Evolutionary conservation across 1,284 basidiomycete genomes (phyloP), one percentile per base, ranked within the genome.

Genomic region (Amylostereum areolatum): DNA sequence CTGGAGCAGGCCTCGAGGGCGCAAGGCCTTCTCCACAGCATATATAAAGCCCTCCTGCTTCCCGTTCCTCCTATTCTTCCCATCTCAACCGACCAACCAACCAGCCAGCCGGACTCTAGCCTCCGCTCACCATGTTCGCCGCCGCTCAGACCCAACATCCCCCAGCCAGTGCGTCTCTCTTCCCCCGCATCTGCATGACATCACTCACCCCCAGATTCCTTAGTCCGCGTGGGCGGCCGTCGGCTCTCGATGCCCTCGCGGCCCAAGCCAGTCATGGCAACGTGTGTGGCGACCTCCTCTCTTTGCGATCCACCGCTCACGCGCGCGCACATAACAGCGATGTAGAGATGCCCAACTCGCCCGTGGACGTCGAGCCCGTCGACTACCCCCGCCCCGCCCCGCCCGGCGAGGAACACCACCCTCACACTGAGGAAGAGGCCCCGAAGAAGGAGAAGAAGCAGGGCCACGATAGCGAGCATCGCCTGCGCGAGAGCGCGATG

Each of bases 191-290:
- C 33, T 35, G 33, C 33, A 8, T 35, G 33, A n/a, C 33, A 8
- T 35, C 8, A 8, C 8, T 35, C 33, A 8, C 33, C 8, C 8
- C 33, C 33, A 8, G n/a, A 35, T 35, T 8, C 33, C 33, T 8
- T 5, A 43, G 41, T 43, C n/a, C 41, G 41, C 41, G 41, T 43
- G 11, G 41, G 41, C 41, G 41, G 41, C 41, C 41, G 41, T 28
- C 41, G 41, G 25, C 18, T 43, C 5, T 43, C 41, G 4, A 43
- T 43, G 41, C 41, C 41, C 25, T 28, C 27, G 25, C 41, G 41
- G 7, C 41, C 41, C 9, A 43, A 43, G 27, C 41, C 41, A n/a
- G 30, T 11, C 27, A 24, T 43, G 41, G 25, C 27, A 8, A 7
- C 41, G n/a, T 43, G 6, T 43, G 6, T 43, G 6, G 7, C 27